Evolutionary conservation across 1,284 basidiomycete species (phyloP).

Genomic region (Fomitopsis palustris): DNA sequence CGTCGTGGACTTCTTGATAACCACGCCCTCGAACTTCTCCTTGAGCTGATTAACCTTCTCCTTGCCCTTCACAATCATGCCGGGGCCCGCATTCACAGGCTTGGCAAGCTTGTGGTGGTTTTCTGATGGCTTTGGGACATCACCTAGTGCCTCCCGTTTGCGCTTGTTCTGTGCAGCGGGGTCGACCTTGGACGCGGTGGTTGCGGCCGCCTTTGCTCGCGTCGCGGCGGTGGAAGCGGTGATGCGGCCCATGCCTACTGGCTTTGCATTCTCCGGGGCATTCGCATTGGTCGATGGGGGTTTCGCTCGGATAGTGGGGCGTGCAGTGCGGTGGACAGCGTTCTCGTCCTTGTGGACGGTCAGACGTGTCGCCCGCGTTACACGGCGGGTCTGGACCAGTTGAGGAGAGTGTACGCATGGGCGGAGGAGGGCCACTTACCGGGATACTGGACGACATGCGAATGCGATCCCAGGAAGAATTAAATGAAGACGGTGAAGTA

Average conservation of each 20-base stretch:
- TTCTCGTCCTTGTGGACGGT: conserved; percentile 61
- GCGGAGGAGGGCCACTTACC: conserved; percentile 18
- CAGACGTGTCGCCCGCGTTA: conserved; percentile 49
- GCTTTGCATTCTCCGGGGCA: conserved; percentile 33
- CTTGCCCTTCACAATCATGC: conserved; percentile 38
- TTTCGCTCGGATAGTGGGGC: conserved; percentile 56
- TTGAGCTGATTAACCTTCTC: conserved; percentile 34
- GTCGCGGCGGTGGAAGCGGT: conserved; percentile 36
- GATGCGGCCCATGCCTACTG: conserved; percentile 23
- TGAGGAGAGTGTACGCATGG: background rate
- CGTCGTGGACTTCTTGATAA: conserved; percentile 43
- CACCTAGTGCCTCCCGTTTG: conserved; percentile 72
- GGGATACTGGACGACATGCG: conserved; percentile 35
- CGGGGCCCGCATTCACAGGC: conserved; percentile 22
- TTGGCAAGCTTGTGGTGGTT: conserved; percentile 34
- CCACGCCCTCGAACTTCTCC: conserved; percentile 52
- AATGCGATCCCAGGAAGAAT: conserved; percentile 9
- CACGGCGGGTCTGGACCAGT: conserved; percentile 48
- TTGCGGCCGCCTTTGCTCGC: conserved; percentile 28
- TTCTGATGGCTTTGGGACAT: conserved; percentile 52
- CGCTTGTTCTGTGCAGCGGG: conserved; percentile 52
- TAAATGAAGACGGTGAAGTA: conserved; percentile 12
- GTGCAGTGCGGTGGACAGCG: conserved; percentile 46
- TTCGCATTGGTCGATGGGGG: conserved; percentile 39
- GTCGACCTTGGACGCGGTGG: conserved; percentile 36